Evolutionary conservation across 2,329 filamentous ascomycete genomes (phyloP), one percentile per base, ranked within the genome.

Genomic region (Trichoderma atroviride): DNA sequence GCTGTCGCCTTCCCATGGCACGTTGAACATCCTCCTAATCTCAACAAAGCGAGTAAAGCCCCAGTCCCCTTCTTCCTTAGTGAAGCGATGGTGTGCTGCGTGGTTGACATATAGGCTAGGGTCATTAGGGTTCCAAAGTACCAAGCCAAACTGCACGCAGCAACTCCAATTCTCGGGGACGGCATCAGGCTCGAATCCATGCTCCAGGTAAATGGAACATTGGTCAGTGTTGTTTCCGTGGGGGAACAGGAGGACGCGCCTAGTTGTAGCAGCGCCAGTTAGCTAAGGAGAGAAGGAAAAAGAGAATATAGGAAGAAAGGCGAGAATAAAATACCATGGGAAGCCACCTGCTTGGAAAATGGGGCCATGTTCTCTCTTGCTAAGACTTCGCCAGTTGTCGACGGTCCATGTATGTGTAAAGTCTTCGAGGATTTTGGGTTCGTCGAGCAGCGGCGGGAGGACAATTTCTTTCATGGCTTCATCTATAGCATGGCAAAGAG

Each of bases 41-140:
- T 98, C 96, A 14, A 94, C 89, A 77, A 98, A 99, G 68, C 95
- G 86, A n/a, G 96, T 99, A 79, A 99, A 99, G 1, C 96, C 96
- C 96, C 96, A 99, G 76, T 99, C 96, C 29, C 93, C 94, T 80
- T 99, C 96, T 55, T 98, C 96, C 72, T 92, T 92, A 4, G 94
- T 98, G 80, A 98, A 99, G 70, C 96, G 91, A 78, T 99, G 96
- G 74, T 94, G 93, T n/a, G 96, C 96, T 55, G 84, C 87, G 83
- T 93, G 90, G 75, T 97, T 92, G 62, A 86, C 86, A 79, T 91
- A 93, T 74, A 97, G 87, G 72, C 89, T 89, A n/a, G 96, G 95
- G 75, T 97, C 93, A 77, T 95, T 93, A 57, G 91, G 91, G 79
- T 98, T 99, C 91, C 93, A 97, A 67, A 99, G 84, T 5, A 98